Base-by-base conservation (phyloP, 148 eudicot genomes). In the Chenopodium quinoa region DNA sequence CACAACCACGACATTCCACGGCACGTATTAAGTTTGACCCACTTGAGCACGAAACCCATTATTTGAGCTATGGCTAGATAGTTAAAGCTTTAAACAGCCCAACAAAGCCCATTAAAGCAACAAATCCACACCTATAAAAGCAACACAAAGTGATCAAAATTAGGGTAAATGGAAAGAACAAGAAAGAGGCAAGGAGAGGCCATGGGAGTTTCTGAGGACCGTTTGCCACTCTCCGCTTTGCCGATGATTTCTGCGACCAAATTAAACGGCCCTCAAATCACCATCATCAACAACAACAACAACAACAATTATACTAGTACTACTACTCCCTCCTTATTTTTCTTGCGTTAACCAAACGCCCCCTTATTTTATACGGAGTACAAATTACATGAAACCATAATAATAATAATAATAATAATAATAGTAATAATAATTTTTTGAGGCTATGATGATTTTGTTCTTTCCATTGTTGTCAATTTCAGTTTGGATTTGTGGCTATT, bases 141-240 rank as follows among this genome's bases (percentile, higher is more conserved):
- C 14, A 56, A 29, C 71, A 66, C 4, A 9, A 25, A 66, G 27
- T 16, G 10, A 1, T 19, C 7, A 71, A 47, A n/a, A 4, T 46
- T 73, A 73, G 75, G 75, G 75, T 47, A 16, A 2, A 22, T 17
- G 19, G 32, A 16, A 71, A 71, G 52, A 71, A 19, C 22, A 4
- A 44, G 75, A 73, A 47, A 40, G 75, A 73, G 75, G 75, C 75
- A 8, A 47, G 32, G 75, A 73, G 75, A 73, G 75, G 0, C 75
- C 9, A 11, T 73, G 75, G 75, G 75, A 73, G 75, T 73, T 73
- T 44, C 9, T 23, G 58, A 73, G 75, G 75, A 46, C 75, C 75
- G 58, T 73, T 73, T 73, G 75, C 75, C 58, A 46, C 56, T 44
- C 75, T 72, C 75, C 75, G 47, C 47, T 47, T 47, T 4, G 75